phyloP scores from a whole-genome alignment of 2,329 filamentous ascomycete genomes.

The Aphanocladium album region DNA sequence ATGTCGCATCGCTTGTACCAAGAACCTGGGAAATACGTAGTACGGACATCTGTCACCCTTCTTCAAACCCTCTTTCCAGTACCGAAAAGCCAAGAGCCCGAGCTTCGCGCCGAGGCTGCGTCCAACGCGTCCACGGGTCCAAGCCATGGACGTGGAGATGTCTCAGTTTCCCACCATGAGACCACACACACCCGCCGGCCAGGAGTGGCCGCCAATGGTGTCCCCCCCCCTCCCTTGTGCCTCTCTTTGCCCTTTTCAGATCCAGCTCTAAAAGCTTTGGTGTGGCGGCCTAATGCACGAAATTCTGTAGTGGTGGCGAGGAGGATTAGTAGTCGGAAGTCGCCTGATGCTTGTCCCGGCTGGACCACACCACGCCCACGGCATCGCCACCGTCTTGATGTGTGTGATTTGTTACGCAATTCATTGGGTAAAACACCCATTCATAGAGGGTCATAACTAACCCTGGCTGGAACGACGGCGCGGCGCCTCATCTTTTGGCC shows the following conservation, averaged over 20 bases:
- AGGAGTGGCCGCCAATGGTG: not conserved
- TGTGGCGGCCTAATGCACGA: conserved; percentile 9
- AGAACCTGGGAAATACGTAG: not conserved
- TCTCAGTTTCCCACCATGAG: conserved; percentile 9
- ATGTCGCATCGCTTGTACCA: conserved; percentile 1
- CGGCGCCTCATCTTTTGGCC: not conserved
- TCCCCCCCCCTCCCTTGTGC: not conserved
- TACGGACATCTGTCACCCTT: not conserved
- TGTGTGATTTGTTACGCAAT: not conserved
- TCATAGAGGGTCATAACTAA: not conserved
- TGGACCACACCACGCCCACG: not conserved
- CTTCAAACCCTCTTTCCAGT: not conserved
- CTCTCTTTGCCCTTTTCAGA: not conserved
- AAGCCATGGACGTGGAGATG: conserved; percentile 10
- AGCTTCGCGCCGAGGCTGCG: not conserved
- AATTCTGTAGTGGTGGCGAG: conserved; percentile 5
- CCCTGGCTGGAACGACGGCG: conserved; percentile 1
- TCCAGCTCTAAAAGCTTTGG: not conserved
- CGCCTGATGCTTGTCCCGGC: not conserved
- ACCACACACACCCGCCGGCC: not conserved
- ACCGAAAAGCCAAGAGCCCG: not conserved
- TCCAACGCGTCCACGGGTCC: not conserved
- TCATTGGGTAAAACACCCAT: not conserved
- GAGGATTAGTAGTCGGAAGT: not conserved
- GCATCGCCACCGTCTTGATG: not conserved